Evolutionary conservation across 202 grass and related monocot species (phyloP), one percentile per base, ranked within the genome.

Genomic region (Setaria viridis): DNA sequence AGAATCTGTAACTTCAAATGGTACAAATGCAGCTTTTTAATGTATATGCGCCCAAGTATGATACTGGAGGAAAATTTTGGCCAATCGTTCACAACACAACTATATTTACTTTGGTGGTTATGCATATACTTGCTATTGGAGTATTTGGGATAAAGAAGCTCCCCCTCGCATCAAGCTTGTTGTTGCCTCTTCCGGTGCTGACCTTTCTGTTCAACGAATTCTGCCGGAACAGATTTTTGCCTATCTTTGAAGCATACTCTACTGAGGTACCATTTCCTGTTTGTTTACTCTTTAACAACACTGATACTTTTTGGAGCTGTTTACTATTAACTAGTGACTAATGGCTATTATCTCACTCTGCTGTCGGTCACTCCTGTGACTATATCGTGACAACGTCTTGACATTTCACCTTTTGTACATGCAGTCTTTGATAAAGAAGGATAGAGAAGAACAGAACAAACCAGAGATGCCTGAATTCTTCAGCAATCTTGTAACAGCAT

Each of bases 31-130:
- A 99, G 97, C 94, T 97, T 82, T 77, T 92, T 63, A 94, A 97
- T 65, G 89, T 99, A 25, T 97, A 97, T 77, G 78, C 37, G 0
- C 94, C 97, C 3, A 93, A 97, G 87, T 99, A 99, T 85, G 97
- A 99, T 37, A 94, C 97, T 62, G 92, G 94, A 81, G 97, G 97
- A 68, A 91, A 67, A 77, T 99, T 99, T 90, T 99, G 97, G 97
- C 92, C 94, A 0, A 69, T 91, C 25, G 94, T 99, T 65, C 97
- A 97, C 83, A 91, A 76, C 41, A 67, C 90, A 32, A 94, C 89
- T 59, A 97, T 97, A 91, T 99, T 97, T 63, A 94, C 92, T 78
- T 87, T 99, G 45, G 55, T 99, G 19, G 74, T 99, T 67, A 88
- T 94, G 88, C 97, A 99, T 82, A 67, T 93, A 77, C 84, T 99